A percentile compares a stretch with the other conserved stretches of the same genome.
Evolutionary conservation across 768 basidiomycete species (phyloP).

Genomic region (Fomitopsis serialis): DNA sequence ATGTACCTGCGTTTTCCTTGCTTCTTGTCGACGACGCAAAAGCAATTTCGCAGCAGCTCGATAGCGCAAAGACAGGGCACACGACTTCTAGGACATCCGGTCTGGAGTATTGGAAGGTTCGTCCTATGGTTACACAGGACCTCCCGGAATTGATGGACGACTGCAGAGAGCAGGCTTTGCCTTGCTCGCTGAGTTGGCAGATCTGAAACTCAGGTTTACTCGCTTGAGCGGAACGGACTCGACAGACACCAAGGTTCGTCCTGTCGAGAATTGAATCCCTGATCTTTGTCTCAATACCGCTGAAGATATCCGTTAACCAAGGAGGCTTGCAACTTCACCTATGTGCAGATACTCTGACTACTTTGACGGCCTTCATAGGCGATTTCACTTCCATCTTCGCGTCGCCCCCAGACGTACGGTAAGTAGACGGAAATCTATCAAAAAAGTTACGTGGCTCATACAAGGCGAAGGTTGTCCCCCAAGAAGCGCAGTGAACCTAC

Average conservation of each 20-base stretch:
- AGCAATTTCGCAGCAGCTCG: slow-evolving; percentile 20
- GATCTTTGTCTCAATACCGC: not conserved
- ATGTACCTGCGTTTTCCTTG: slow-evolving; percentile 43
- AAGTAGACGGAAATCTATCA: not conserved
- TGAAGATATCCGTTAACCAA: slow-evolving; percentile 51
- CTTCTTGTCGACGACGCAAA: slow-evolving; percentile 51
- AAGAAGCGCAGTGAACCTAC: slow-evolving; percentile 16
- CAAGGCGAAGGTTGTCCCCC: not conserved
- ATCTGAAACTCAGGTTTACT: slow-evolving; percentile 42
- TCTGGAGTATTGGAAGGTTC: slow-evolving; percentile 62
- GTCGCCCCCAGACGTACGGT: slow-evolving; percentile 24
- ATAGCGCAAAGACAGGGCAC: slow-evolving; percentile 3
- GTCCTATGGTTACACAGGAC: slow-evolving; percentile 14
- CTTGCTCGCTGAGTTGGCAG: slow-evolving; percentile 51
- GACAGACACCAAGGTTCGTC: slow-evolving; percentile 29
- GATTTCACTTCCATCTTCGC: slow-evolving; percentile 45
- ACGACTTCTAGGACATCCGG: slow-evolving; percentile 27
- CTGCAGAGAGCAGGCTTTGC: slow-evolving; percentile 63
- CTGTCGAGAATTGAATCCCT: not conserved
- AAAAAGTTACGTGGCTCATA: not conserved
- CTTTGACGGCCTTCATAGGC: slow-evolving; percentile 49
- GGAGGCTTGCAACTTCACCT: slow-evolving; percentile 56
- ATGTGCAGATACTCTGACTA: slow-evolving; percentile 71
- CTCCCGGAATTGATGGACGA: slow-evolving; percentile 9
- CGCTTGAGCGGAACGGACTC: slow-evolving; percentile 12